phyloP scores from a whole-genome alignment of 176 grass and related monocot species.

The Cenchrus fungigraminus region DNA sequence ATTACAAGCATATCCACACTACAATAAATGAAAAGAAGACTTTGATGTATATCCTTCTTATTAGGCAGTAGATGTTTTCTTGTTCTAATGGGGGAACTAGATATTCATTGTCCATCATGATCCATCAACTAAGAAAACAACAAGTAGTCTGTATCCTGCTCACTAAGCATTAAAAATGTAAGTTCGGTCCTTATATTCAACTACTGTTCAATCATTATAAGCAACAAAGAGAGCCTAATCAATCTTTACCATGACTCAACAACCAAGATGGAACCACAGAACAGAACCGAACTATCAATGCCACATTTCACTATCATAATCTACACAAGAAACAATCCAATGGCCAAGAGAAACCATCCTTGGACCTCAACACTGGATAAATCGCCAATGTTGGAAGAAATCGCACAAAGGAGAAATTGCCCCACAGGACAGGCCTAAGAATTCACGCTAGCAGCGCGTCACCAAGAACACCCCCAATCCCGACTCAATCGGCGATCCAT shows the following conservation, averaged over 20 bases:
- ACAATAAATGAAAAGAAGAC: constrained; percentile 1
- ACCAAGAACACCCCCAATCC: constrained; percentile 31
- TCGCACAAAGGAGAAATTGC: not conserved
- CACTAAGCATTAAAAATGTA: not conserved
- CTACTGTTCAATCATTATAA: not conserved
- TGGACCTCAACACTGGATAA: not conserved
- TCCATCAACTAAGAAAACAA: not conserved
- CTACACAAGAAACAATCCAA: not conserved
- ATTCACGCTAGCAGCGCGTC: not conserved
- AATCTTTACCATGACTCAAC: not conserved
- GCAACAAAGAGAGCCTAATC: constrained; percentile 1
- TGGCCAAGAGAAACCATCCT: not conserved
- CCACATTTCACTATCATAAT: not conserved
- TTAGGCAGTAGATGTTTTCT: not conserved
- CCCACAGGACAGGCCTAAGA: not conserved
- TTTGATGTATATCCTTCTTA: constrained; percentile 21
- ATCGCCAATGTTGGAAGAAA: not conserved
- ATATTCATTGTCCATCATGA: not conserved
- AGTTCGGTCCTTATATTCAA: not conserved
- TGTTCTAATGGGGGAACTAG: not conserved
- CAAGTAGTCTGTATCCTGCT: not conserved
- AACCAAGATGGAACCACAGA: not conserved
- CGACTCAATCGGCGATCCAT: not conserved
- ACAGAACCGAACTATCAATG: not conserved
- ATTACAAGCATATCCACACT: not conserved